These are phyloP conservation scores for Coemansia sp. DNA, from an alignment of 192 early-diverging fungal species.

Conservation along the genomic window DNA sequence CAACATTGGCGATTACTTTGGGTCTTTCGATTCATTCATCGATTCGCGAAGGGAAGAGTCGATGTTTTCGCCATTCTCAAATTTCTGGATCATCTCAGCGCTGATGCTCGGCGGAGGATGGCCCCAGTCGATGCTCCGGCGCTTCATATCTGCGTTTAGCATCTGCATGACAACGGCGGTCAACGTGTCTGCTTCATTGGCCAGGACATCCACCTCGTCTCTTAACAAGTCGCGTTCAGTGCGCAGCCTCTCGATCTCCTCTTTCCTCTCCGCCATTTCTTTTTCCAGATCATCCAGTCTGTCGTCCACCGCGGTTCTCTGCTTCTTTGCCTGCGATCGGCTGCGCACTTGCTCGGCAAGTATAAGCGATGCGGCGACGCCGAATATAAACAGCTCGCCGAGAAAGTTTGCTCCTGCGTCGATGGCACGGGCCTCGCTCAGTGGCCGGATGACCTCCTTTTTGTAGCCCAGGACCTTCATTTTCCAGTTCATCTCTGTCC, in stretches of 20 bases:
- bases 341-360: slow-evolving; percentile 69
- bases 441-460: slow-evolving; percentile 68
- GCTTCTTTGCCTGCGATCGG: slow-evolving; percentile 34
- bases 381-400: slow-evolving; percentile 73
- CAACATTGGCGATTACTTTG: too few species aligned
- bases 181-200: slow-evolving; percentile 23
- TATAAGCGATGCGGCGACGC: slow-evolving; percentile 69
- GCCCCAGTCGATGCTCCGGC: slow-evolving; percentile 21
- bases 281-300: slow-evolving; percentile 58
- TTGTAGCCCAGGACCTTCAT: slow-evolving; percentile 78
- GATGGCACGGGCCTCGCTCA: slow-evolving; percentile 76
- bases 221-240: slow-evolving; percentile 23
- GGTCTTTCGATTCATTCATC: background rate
- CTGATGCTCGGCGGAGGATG: slow-evolving; percentile 20
- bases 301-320: slow-evolving; percentile 37
- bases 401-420: slow-evolving; percentile 80
- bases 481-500: slow-evolving; percentile 80
- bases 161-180: slow-evolving; percentile 40
- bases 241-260: slow-evolving; percentile 39
- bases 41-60: slow-evolving; percentile 9
- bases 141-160: slow-evolving; percentile 29
- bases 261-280: slow-evolving; percentile 34
- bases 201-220: slow-evolving; percentile 24
- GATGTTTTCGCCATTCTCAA: slow-evolving; percentile 19
- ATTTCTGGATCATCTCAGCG: slow-evolving; percentile 29